Percentiles rank a stretch among this genome's conserved stretches.
Conservation (phyloP, 257 asterid species). For the Solanum chiquidenum region DNA sequence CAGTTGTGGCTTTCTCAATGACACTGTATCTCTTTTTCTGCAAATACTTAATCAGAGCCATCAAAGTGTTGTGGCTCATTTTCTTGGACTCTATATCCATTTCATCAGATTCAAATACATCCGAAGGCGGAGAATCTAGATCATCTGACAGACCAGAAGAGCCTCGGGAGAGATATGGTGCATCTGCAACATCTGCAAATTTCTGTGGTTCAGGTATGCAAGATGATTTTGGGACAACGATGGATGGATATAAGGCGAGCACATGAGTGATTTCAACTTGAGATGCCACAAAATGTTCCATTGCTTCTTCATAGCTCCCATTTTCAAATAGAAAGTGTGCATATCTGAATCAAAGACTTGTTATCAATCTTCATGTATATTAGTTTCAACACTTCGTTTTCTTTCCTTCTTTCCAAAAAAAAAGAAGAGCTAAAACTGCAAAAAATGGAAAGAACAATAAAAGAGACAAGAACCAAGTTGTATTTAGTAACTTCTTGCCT, state of each 20-base stretch:
- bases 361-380: constrained; percentile 1
- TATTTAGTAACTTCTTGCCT: not conserved
- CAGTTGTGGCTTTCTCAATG: constrained; percentile 91
- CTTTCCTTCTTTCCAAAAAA: not conserved
- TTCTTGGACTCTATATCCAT: constrained; percentile 77
- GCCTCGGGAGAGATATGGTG: constrained; percentile 60
- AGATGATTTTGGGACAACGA: constrained; percentile 78
- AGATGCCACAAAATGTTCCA: constrained; percentile 92
- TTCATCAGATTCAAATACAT: constrained; percentile 59
- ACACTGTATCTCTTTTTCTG: constrained; percentile 71
- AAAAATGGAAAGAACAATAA: not conserved
- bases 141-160: constrained; percentile 87
- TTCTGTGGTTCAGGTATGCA: constrained; percentile 75
- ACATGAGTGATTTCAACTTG: constrained; percentile 88
- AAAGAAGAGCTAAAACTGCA: not conserved
- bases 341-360: constrained; percentile 44
- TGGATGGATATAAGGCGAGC: constrained; percentile 73
- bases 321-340: constrained; percentile 88
- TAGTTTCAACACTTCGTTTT: not conserved
- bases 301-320: constrained; percentile 90
- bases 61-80: constrained; percentile 87
- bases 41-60: constrained; percentile 94
- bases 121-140: constrained; percentile 44
- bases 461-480: not conserved
- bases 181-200: constrained; percentile 53